These are phyloP conservation scores for Adenanthera pavonina DNA, from an alignment of 306 rosid species.

Conservation along the genomic window DNA sequence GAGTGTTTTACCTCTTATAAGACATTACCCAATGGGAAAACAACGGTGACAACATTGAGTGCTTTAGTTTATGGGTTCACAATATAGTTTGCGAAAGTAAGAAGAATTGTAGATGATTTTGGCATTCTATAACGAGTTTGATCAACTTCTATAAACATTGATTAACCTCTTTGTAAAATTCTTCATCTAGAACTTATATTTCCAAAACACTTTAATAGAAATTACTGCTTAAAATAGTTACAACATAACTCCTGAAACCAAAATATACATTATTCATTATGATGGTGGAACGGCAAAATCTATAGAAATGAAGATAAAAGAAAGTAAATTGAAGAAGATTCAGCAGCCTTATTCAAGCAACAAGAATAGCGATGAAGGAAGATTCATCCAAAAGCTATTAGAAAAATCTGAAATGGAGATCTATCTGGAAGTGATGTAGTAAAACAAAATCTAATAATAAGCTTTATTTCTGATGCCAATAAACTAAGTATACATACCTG, in stretches of 20 bases:
- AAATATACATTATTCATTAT: not conserved
- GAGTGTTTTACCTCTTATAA: not conserved
- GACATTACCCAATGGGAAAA: not conserved
- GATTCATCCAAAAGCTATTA: not conserved
- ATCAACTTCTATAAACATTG: not conserved
- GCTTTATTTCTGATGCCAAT: not conserved
- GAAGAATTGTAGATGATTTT: not conserved
- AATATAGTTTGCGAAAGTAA: not conserved
- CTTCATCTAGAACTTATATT: accelerated
- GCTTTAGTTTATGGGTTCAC: not conserved
- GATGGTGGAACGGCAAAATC: not conserved
- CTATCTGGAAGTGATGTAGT: not conserved
- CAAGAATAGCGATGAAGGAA: not conserved
- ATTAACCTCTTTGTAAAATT: not conserved
- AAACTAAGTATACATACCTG: slow-evolving; percentile 27
- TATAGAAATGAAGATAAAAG: not conserved
- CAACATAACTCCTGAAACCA: not conserved
- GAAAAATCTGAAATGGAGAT: not conserved
- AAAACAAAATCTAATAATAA: not conserved
- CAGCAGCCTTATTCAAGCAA: not conserved
- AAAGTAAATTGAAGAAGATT: not conserved
- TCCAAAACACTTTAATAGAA: not conserved
- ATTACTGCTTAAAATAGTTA: not conserved
- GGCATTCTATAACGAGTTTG: not conserved
- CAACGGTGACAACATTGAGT: not conserved